These are phyloP conservation scores for Fragilariopsis cylindrus DNA, from an alignment of 108 stramenopile genomes.

Conservation along the genomic window DNA sequence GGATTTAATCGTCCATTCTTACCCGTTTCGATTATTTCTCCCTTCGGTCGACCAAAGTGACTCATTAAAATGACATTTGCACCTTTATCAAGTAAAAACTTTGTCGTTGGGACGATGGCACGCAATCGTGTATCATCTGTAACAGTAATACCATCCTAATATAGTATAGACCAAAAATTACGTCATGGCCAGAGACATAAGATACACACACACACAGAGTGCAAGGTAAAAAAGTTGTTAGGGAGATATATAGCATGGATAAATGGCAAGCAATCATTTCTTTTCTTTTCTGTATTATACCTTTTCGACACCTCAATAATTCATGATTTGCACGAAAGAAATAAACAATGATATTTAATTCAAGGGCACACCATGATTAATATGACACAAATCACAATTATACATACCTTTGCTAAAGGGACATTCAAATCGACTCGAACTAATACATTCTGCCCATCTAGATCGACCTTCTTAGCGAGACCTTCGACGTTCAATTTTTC, in stretches of 20 bases:
- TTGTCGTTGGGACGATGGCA: constrained; percentile 86
- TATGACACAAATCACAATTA: neutral
- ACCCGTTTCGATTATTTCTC: constrained; percentile 87
- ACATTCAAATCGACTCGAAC: constrained; percentile 92
- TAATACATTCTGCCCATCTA: constrained; percentile 77
- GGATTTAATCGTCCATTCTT: constrained; percentile 87
- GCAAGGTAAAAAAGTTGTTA: neutral
- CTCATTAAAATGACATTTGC: constrained; percentile 89
- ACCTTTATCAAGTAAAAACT: constrained; percentile 83
- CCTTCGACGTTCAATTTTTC: constrained; percentile 84
- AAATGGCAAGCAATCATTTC: no score
- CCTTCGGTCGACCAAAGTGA: constrained; percentile 92
- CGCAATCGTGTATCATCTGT: constrained; percentile 91
- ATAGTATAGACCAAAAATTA: neutral
- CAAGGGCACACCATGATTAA: neutral
- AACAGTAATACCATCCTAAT: constrained; percentile 73
- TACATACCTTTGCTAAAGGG: constrained; percentile 71
- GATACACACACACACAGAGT: neutral
- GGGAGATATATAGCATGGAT: no score
- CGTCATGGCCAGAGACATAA: neutral
- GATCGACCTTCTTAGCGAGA: constrained; percentile 74
- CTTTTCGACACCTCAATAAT: no score
- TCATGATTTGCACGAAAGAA: neutral
- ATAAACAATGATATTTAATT: neutral
- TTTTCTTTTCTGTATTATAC: no score